Evolutionary conservation across 1,284 basidiomycete genomes (phyloP).

Genomic region (Trichosporon sp.): DNA sequence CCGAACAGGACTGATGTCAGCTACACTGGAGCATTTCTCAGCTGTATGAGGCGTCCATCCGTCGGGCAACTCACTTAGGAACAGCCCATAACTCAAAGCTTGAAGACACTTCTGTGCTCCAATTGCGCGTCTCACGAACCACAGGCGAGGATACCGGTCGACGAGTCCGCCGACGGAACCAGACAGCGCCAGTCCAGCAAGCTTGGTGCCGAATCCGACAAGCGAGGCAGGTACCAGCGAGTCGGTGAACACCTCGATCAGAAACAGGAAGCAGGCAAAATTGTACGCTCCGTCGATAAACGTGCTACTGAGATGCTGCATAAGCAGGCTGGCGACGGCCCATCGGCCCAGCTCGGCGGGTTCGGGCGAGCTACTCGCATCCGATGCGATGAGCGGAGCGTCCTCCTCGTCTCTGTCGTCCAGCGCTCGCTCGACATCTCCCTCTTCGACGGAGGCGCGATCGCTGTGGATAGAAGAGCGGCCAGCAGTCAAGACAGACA

Average conservation of each 20-base stretch:
- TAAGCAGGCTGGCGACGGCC: conserved; percentile 40
- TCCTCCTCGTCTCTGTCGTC: not conserved
- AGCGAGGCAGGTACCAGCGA: conserved; percentile 59
- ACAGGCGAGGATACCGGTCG: conserved; percentile 42
- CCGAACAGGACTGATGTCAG: conserved; percentile 47
- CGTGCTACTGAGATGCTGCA: conserved; percentile 43
- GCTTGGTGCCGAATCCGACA: conserved; percentile 58
- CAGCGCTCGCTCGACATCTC: not conserved
- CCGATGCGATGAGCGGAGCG: conserved; percentile 10
- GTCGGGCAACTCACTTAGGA: conserved; percentile 39
- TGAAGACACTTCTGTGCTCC: conserved; percentile 56
- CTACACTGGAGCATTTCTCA: too few species aligned
- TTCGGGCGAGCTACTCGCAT: not conserved
- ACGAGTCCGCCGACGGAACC: conserved; percentile 57
- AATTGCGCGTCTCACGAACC: conserved; percentile 53
- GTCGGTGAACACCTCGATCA: conserved; percentile 50
- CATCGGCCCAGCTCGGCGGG: conserved; percentile 11
- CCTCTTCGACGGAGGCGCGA: not conserved
- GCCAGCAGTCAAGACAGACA: not conserved
- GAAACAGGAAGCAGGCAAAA: conserved; percentile 50
- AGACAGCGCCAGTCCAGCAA: conserved; percentile 52
- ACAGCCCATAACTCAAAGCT: conserved; percentile 51
- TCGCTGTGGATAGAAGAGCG: not conserved
- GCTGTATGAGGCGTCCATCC: too few species aligned
- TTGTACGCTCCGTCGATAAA: conserved; percentile 37